Percentiles rank a stretch among this genome's conserved stretches.
These are phyloP conservation scores for Colletotrichum phormii DNA, from an alignment of 2,329 filamentous ascomycete genomes.

Conservation along the genomic window DNA sequence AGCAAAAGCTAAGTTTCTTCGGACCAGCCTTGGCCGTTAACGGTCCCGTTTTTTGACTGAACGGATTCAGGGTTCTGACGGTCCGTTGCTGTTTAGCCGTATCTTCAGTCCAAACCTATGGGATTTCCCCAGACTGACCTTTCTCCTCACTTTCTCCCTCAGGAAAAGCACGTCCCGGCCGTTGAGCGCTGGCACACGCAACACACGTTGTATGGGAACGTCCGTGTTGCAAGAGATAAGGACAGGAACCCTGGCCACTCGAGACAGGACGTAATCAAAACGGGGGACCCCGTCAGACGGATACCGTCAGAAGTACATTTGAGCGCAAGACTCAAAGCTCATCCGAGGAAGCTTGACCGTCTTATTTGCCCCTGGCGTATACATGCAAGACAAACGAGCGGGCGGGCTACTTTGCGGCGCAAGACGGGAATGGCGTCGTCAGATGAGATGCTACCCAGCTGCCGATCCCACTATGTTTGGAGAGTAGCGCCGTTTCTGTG, in stretches of 20 bases:
- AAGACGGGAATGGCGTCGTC: neutral
- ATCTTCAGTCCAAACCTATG: neutral
- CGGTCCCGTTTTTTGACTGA: neutral
- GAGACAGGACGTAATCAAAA: conserved; percentile 14
- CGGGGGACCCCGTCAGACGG: conserved; percentile 6
- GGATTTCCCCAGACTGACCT: neutral
- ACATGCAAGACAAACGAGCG: neutral
- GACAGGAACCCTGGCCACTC: conserved; percentile 3
- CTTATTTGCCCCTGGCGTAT: neutral
- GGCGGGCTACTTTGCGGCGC: neutral
- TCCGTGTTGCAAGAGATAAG: neutral
- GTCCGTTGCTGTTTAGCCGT: neutral
- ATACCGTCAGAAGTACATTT: conserved; percentile 11
- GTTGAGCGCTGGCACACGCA: neutral
- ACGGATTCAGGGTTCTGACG: neutral
- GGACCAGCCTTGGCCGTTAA: neutral
- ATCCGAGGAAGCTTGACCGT: neutral
- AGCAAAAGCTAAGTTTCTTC: neutral
- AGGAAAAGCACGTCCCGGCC: conserved; percentile 3
- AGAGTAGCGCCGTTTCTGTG: neutral
- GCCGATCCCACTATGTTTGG: conserved; percentile 8
- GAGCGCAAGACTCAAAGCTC: neutral
- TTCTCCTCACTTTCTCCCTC: neutral
- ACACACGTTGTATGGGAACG: neutral
- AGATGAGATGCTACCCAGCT: neutral